Percentiles rank a stretch among this genome's conserved stretches.
Evolutionary conservation across 2,329 filamentous ascomycete genomes (phyloP).

Genomic region (Fusarium stilboides): DNA sequence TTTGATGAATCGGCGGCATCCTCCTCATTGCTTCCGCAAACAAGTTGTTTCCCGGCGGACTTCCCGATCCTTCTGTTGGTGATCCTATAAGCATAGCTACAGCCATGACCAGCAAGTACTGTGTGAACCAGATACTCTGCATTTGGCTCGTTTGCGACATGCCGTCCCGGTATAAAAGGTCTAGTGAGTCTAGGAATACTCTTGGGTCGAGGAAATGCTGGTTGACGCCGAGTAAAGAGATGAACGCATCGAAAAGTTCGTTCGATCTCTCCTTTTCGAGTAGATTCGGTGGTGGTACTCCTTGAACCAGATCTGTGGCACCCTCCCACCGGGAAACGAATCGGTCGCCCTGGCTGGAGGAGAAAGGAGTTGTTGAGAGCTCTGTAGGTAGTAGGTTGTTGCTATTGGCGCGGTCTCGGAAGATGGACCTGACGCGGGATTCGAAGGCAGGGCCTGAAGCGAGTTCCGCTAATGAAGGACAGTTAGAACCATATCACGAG

Average conservation of each 20-base stretch:
- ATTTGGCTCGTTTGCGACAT: conserved; percentile 26
- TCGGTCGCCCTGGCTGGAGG: conserved; percentile 44
- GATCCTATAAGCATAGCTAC: conserved; percentile 50
- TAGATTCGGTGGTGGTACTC: conserved; percentile 19
- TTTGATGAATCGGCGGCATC: conserved; percentile 46
- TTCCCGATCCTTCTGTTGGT: conserved; percentile 32
- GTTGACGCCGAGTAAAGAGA: conserved; percentile 48
- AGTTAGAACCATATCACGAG: background rate
- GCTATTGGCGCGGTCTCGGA: conserved; percentile 37
- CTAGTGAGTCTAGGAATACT: conserved; percentile 46
- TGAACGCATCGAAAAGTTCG: conserved; percentile 44
- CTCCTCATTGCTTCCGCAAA: conserved; percentile 49
- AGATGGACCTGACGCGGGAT: conserved; percentile 41
- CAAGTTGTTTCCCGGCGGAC: conserved; percentile 44
- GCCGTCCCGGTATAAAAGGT: conserved; percentile 47
- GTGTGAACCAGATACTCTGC: conserved; percentile 48
- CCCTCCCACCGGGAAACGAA: conserved; percentile 24
- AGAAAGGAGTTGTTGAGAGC: conserved; percentile 50
- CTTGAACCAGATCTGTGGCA: conserved; percentile 46
- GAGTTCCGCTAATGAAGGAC: conserved; percentile 25
- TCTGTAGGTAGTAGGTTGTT: background rate
- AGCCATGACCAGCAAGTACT: conserved; percentile 52
- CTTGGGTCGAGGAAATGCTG: conserved; percentile 52
- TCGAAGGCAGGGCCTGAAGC: conserved; percentile 46
- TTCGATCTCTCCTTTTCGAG: conserved; percentile 41